phyloP scores from a whole-genome alignment of 164 flowering plant species.

The Tetracentron sinense region DNA sequence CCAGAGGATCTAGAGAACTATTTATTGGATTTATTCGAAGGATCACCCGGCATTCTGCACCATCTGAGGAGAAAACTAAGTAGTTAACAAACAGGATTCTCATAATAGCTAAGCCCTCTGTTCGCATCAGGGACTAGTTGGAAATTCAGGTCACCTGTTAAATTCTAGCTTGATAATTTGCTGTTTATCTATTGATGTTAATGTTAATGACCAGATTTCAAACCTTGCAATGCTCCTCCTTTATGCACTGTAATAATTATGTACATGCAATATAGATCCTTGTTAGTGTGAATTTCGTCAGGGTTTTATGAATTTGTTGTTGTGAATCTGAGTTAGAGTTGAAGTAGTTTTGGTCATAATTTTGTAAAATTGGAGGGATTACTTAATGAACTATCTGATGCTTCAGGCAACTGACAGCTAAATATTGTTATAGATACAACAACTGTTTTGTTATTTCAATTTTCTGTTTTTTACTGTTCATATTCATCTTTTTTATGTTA shows the following conservation, averaged over 20 bases:
- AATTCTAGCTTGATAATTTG: too few relatives aligned
- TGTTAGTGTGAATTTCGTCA: slow-evolving; percentile 9
- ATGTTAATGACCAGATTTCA: too few relatives aligned
- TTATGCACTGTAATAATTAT: neutral
- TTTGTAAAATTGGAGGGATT: neutral
- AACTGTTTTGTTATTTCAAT: neutral
- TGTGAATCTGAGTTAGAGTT: neutral
- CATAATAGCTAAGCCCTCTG: slow-evolving; percentile 3
- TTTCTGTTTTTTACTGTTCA: too few relatives aligned
- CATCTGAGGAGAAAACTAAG: slow-evolving; percentile 14
- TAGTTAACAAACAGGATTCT: neutral
- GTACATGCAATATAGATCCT: slow-evolving; percentile 21
- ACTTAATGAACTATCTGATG: too few relatives aligned
- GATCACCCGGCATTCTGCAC: slow-evolving; percentile 13
- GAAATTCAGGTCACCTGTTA: too few relatives aligned
- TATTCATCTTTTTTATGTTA: too few relatives aligned
- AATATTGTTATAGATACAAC: neutral
- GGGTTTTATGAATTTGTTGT: slow-evolving; percentile 9
- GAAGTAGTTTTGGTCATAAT: neutral
- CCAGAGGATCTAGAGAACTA: slow-evolving; percentile 28
- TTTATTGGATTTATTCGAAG: slow-evolving; percentile 25
- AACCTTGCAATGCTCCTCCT: too few relatives aligned
- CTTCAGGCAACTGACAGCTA: neutral
- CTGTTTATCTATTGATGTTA: too few relatives aligned
- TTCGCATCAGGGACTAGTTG: neutral